These are phyloP conservation scores for Fonsecaea multimorphosa DNA, from an alignment of 2,329 filamentous ascomycete genomes.

Conservation along the genomic window DNA sequence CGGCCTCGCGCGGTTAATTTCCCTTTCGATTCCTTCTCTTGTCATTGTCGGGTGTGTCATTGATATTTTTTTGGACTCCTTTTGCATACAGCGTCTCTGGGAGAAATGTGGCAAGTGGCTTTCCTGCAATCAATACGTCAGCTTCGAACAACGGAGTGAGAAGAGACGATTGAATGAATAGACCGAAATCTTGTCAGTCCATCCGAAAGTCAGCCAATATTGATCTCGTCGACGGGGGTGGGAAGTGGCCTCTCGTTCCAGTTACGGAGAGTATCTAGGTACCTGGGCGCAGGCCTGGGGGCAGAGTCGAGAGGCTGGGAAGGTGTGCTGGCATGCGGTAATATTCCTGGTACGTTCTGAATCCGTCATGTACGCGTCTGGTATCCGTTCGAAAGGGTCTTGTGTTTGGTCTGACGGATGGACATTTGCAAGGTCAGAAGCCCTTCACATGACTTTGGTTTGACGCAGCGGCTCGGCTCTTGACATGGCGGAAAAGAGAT, in stretches of 20 bases:
- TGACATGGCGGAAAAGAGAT: slow-evolving; percentile 1
- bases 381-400: neutral
- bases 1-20: slow-evolving; percentile 3
- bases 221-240: neutral
- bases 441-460: slow-evolving; percentile 4
- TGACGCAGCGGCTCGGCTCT: slow-evolving; percentile 4
- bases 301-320: neutral
- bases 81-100: neutral
- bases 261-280: neutral
- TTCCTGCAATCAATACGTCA: neutral
- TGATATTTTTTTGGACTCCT: neutral
- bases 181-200: neutral
- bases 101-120: neutral
- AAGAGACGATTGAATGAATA: neutral
- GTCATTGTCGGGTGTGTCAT: neutral
- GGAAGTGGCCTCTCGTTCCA: neutral
- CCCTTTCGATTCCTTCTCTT: slow-evolving; percentile 5
- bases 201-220: neutral
- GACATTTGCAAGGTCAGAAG: neutral
- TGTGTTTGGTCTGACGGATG: neutral
- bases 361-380: neutral
- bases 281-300: neutral
- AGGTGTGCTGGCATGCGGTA: neutral
- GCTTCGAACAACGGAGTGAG: neutral
- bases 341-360: neutral